These are phyloP conservation scores for Darksidea phi DNA, from an alignment of 495 filamentous ascomycete genomes.

Conservation along the genomic window DNA sequence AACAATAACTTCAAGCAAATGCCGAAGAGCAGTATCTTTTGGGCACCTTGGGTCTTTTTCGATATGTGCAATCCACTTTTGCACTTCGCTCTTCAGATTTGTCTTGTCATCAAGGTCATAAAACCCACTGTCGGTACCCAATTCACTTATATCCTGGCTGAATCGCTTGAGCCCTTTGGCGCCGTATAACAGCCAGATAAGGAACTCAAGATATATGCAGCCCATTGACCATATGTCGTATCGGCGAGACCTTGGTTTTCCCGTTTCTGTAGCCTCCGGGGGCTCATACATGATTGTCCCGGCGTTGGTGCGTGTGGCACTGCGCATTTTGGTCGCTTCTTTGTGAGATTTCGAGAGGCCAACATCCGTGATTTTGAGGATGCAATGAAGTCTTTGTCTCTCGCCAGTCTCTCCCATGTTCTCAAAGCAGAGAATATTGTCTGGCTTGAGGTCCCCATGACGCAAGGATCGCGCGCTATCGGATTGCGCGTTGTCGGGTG, in stretches of 20 bases:
- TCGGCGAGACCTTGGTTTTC: conserved; percentile 26
- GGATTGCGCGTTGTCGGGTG: too few relatives aligned
- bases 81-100: not conserved
- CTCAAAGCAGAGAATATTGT: conserved; percentile 8
- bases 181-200: conserved; percentile 45
- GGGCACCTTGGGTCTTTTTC: not conserved
- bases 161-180: conserved; percentile 29
- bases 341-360: conserved; percentile 37
- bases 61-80: not conserved
- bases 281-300: conserved; percentile 36
- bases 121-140: conserved; percentile 9
- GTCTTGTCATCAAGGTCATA: not conserved
- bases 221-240: conserved; percentile 48
- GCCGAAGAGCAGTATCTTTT: not conserved
- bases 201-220: conserved; percentile 42
- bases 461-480: conserved; percentile 1
- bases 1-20: not conserved
- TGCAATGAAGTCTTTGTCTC: not conserved
- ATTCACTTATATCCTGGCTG: conserved; percentile 14
- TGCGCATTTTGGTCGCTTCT: conserved; percentile 13
- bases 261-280: conserved; percentile 31
- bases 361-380: conserved; percentile 38
- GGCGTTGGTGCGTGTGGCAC: conserved; percentile 7
- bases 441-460: conserved; percentile 1
- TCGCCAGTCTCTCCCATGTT: not conserved